These are phyloP conservation scores for Mallotus repandus DNA, from an alignment of 441 rosid genomes.

Conservation along the genomic window DNA sequence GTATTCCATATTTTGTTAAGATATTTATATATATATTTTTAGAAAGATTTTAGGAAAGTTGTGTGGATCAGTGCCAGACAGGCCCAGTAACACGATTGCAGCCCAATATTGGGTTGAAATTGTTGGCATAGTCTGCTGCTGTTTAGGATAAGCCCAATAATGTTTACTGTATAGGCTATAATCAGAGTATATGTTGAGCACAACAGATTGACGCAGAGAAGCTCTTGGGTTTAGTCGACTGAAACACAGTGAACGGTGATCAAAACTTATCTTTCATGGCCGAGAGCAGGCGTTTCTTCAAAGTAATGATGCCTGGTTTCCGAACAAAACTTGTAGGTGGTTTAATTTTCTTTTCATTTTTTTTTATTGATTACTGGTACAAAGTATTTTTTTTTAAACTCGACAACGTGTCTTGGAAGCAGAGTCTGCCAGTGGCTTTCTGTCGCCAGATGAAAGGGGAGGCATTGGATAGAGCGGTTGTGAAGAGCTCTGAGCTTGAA, in stretches of 20 bases:
- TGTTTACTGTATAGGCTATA: no score
- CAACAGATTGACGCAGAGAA: no score
- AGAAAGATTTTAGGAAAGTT: no score
- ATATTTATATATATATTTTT: no score
- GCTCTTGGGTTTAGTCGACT: neutral
- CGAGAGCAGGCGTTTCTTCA: slow-evolving; percentile 4
- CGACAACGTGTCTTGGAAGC: neutral
- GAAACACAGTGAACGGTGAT: neutral
- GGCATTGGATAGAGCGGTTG: neutral
- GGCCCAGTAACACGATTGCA: no score
- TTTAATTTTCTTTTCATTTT: neutral
- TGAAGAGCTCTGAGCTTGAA: neutral
- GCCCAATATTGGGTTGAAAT: no score
- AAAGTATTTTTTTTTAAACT: neutral
- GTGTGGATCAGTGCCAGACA: no score
- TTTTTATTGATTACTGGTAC: neutral
- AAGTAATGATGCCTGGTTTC: slow-evolving; percentile 1
- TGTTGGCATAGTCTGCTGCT: no score
- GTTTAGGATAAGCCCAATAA: no score
- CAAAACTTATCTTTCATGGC: neutral
- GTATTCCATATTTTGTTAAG: no score
- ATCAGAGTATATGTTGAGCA: no score
- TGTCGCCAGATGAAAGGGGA: neutral
- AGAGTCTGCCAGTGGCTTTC: slow-evolving; percentile 8
- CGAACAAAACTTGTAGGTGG: neutral